phyloP scores from a whole-genome alignment of 345 rosid species.

The Capsella bursapastoris region DNA sequence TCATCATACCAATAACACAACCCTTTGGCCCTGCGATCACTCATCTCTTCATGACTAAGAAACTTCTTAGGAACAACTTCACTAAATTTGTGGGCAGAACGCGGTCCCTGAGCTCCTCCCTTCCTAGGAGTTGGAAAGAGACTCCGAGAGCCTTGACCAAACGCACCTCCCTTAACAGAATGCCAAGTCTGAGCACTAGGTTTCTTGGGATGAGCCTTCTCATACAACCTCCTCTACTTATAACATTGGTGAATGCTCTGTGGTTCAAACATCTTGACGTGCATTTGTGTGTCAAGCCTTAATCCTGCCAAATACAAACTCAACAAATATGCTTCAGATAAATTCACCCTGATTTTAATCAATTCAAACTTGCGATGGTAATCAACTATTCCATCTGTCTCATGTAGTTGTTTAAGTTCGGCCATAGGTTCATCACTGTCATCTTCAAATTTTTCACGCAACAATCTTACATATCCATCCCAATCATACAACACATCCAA shows the following conservation, averaged over 20 bases:
- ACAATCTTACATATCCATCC: background rate
- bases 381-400: background rate
- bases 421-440: background rate
- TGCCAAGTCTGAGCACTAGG: too few relatives aligned
- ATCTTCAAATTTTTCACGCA: background rate
- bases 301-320: background rate
- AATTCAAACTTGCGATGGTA: background rate
- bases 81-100: too few relatives aligned
- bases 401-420: background rate
- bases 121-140: too few relatives aligned
- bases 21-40: too few relatives aligned
- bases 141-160: too few relatives aligned
- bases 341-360: background rate
- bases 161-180: too few relatives aligned
- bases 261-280: background rate
- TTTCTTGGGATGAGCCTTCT: background rate
- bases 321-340: background rate
- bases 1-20: too few relatives aligned
- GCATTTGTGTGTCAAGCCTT: background rate
- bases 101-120: too few relatives aligned
- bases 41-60: too few relatives aligned
- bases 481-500: background rate
- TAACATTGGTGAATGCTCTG: background rate
- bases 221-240: background rate
- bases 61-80: too few relatives aligned